Conservation (phyloP, 2,329 filamentous ascomycete genomes). For the Xylaria sp. region DNA sequence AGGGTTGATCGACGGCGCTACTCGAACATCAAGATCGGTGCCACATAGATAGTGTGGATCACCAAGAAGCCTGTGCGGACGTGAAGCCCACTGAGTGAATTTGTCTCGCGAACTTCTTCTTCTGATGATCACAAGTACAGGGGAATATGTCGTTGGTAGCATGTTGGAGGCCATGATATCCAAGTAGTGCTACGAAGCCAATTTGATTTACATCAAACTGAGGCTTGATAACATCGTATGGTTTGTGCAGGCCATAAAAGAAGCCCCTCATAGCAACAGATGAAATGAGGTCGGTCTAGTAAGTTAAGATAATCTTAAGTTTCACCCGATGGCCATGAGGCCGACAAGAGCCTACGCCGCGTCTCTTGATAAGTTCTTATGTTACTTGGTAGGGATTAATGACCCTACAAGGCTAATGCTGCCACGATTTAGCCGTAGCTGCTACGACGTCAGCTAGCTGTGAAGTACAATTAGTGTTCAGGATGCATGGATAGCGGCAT, state of each 20-base stretch:
- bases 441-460: background rate
- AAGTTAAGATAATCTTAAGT: background rate
- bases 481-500: conserved; percentile 10
- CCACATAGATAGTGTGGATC: background rate
- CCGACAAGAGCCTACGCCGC: too few species aligned
- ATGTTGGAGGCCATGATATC: background rate
- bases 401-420: background rate
- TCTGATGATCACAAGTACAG: background rate
- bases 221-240: too few species aligned
- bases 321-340: background rate
- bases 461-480: background rate
- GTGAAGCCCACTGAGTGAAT: too few species aligned
- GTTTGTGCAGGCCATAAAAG: background rate
- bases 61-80: too few species aligned
- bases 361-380: background rate
- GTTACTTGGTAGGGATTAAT: background rate
- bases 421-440: background rate
- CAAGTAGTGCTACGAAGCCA: background rate
- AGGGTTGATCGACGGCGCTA: conserved; percentile 13
- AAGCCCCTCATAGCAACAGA: background rate
- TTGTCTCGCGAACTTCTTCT: background rate
- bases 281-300: background rate
- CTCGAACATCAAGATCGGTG: background rate
- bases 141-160: background rate
- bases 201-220: background rate